Evolutionary conservation across 345 rosid species (phyloP).

Genomic region (Physaria fendleri): DNA sequence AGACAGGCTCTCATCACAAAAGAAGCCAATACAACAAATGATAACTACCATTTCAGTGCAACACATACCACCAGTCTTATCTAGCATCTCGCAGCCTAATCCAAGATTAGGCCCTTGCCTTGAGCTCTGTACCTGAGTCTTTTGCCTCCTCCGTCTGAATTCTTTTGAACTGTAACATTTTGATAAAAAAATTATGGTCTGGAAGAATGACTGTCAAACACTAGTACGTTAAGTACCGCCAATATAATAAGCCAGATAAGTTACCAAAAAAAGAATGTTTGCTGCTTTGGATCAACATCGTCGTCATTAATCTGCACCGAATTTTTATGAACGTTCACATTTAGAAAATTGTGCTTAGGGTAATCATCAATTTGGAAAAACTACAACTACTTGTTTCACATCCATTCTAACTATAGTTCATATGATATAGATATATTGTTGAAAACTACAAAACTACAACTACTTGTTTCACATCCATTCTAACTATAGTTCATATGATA

Average conservation of each 20-base stretch:
- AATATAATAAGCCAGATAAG: constrained; percentile 20
- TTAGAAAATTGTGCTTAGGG: background rate
- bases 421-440: too few relatives aligned
- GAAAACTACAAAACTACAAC: too few relatives aligned
- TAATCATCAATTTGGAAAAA: background rate
- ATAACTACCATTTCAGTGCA: background rate
- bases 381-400: too few relatives aligned
- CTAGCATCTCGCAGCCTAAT: constrained; percentile 45
- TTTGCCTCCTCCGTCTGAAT: constrained; percentile 50
- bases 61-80: constrained; percentile 56
- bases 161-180: constrained; percentile 60
- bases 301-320: constrained; percentile 59
- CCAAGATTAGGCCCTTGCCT: constrained; percentile 56
- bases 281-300: constrained; percentile 84
- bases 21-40: constrained; percentile 3
- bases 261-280: constrained; percentile 80
- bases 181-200: background rate
- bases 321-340: background rate
- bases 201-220: background rate
- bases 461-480: too few relatives aligned
- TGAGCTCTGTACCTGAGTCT: constrained; percentile 45
- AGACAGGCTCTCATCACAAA: background rate
- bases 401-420: too few relatives aligned
- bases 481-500: too few relatives aligned
- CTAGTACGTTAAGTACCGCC: constrained; percentile 4